A percentile compares a stretch with the other conserved stretches of the same genome.
Evolutionary conservation across 192 early-diverging fungal genomes (phyloP).

Genomic region (Funneliformis geosporum): DNA sequence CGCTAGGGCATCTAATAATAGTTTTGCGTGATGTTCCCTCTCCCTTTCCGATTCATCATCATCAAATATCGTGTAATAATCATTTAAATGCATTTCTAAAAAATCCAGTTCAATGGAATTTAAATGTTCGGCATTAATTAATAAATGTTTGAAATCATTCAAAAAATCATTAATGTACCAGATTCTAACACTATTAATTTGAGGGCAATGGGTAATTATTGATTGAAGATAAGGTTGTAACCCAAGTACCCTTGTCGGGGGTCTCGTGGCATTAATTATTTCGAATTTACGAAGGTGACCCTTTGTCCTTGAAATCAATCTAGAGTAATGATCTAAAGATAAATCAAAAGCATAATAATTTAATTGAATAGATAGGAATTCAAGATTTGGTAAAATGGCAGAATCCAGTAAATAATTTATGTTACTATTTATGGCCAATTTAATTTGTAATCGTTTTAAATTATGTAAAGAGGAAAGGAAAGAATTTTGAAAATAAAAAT

Average conservation of each 20-base stretch:
- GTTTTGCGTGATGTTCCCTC: not conserved
- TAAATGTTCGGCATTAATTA: not conserved
- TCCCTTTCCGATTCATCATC: not conserved
- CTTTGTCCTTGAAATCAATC: not conserved
- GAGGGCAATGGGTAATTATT: not conserved
- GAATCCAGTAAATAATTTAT: not conserved
- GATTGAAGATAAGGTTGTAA: not conserved
- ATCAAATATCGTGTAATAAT: not conserved
- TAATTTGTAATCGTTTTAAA: not conserved
- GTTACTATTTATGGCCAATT: not conserved
- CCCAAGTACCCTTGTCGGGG: not conserved
- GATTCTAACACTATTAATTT: not conserved
- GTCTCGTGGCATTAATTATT: not conserved
- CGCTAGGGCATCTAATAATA: not conserved
- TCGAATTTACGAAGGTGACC: not conserved
- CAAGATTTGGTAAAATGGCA: not conserved
- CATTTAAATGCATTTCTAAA: not conserved
- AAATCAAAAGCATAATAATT: not conserved
- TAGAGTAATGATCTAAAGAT: not conserved
- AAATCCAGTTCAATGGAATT: not conserved
- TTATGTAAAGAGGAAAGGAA: not conserved
- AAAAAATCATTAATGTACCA: not conserved
- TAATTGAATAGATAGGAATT: not conserved
- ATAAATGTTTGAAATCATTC: not conserved
- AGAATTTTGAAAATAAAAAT: not conserved